Evolutionary conservation across 805 yeast species (phyloP).

Genomic region (Ogataea siamensis): DNA sequence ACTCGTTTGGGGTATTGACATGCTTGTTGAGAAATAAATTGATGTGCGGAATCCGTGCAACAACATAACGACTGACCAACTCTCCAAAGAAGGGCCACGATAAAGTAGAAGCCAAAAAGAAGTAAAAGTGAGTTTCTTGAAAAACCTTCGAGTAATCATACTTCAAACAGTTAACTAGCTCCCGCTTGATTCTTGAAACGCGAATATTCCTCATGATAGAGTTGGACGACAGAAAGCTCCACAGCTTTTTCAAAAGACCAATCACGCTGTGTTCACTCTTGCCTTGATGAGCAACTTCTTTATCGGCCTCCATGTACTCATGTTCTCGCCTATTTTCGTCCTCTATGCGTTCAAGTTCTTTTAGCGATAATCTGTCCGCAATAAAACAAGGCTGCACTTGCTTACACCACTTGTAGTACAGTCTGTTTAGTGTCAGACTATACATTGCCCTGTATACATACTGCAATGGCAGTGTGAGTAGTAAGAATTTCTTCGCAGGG

Average conservation of each 20-base stretch:
- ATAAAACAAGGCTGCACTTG: constrained; percentile 35
- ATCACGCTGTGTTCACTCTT: too few species aligned
- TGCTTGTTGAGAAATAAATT: constrained; percentile 21
- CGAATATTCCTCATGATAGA: constrained; percentile 18
- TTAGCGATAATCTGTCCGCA: constrained; percentile 33
- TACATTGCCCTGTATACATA: constrained; percentile 21
- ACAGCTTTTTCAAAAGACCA: constrained; percentile 4
- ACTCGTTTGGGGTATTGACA: constrained; percentile 38
- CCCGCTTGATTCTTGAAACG: constrained; percentile 28
- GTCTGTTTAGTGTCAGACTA: constrained; percentile 32
- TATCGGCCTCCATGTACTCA: constrained; percentile 16
- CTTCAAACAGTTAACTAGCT: constrained; percentile 25
- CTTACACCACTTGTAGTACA: constrained; percentile 36
- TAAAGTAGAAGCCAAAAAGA: constrained; percentile 28
- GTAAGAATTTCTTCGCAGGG: constrained; percentile 19
- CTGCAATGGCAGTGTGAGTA: constrained; percentile 19
- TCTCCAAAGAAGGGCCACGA: constrained; percentile 37
- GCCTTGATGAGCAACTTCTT: too few species aligned
- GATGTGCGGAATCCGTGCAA: constrained; percentile 26
- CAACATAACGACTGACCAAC: constrained; percentile 21
- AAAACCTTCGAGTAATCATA: constrained; percentile 33
- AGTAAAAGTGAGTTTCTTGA: constrained; percentile 17
- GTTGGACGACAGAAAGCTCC: constrained; percentile 10
- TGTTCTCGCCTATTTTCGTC: constrained; percentile 30
- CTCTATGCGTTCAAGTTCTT: constrained; percentile 34